Percentiles rank a stretch among this genome's conserved stretches.
phyloP scores from a whole-genome alignment of 345 rosid species.

The Excoecaria cochinchinensis region DNA sequence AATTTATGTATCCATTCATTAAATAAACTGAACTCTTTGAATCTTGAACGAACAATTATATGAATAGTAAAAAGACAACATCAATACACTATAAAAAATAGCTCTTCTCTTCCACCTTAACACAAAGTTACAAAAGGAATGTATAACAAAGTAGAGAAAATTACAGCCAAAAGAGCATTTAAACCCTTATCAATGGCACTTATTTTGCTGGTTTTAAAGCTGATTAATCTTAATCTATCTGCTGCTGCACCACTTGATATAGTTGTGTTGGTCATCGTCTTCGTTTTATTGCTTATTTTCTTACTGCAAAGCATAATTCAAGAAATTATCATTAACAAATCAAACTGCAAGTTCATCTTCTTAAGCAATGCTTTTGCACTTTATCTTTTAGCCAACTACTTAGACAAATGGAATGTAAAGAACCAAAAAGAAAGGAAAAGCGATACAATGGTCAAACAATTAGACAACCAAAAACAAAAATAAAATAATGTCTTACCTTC shows the following conservation, averaged over 20 bases:
- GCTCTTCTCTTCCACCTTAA: conserved; percentile 21
- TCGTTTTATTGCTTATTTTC: conserved; percentile 64
- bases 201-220: conserved; percentile 31
- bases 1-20: no score
- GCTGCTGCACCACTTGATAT: conserved; percentile 44
- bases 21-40: no score
- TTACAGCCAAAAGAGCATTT: conserved; percentile 24
- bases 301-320: conserved; percentile 49
- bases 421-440: background rate
- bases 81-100: background rate
- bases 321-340: background rate
- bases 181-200: conserved; percentile 28
- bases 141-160: conserved; percentile 42
- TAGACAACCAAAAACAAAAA: background rate
- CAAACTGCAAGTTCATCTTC: background rate
- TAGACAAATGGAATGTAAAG: conserved; percentile 5
- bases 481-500: conserved; percentile 57
- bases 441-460: background rate
- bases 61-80: background rate
- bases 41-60: no score
- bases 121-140: conserved; percentile 35
- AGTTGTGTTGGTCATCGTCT: conserved; percentile 56
- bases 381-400: background rate
- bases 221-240: conserved; percentile 29
- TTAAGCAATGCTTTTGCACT: conserved; percentile 15